phyloP scores from a whole-genome alignment of 805 yeast genomes.

The Zygosaccharomyces rouxii region DNA sequence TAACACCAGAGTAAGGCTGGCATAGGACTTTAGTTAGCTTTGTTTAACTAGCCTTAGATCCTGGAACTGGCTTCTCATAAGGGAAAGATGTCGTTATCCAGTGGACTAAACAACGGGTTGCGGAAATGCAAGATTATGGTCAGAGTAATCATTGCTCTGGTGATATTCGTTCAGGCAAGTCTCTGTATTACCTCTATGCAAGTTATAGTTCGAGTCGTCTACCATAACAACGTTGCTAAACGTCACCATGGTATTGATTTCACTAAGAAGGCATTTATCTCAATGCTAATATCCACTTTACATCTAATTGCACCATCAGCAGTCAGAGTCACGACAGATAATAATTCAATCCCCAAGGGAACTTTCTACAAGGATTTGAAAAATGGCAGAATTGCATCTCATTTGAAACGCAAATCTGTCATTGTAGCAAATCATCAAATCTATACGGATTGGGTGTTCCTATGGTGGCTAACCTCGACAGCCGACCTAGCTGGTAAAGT shows the following conservation, averaged over 20 bases:
- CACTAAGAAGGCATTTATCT: constrained; percentile 57
- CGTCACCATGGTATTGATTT: constrained; percentile 43
- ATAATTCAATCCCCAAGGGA: constrained; percentile 36
- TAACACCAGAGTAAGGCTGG: too few species aligned
- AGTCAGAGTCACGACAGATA: constrained; percentile 47
- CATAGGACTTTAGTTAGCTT: too few species aligned
- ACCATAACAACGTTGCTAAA: constrained; percentile 29
- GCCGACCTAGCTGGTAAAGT: constrained; percentile 60
- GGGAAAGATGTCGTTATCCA: background rate
- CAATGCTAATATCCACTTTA: constrained; percentile 48
- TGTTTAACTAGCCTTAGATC: too few species aligned
- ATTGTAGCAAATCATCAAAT: constrained; percentile 85
- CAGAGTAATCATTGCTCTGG: constrained; percentile 19
- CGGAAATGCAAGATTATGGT: constrained; percentile 13
- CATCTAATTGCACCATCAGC: constrained; percentile 49
- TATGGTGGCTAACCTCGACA: constrained; percentile 80
- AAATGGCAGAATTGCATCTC: constrained; percentile 24
- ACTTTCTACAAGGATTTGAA: constrained; percentile 29
- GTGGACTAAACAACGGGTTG: background rate
- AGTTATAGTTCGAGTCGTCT: constrained; percentile 29
- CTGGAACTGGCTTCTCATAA: background rate
- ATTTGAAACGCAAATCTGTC: constrained; percentile 51
- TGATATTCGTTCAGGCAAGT: constrained; percentile 36
- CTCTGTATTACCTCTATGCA: constrained; percentile 48
- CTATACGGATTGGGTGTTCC: constrained; percentile 84